Conservation (phyloP, 495 filamentous ascomycete species). For the Gamarada debralockiae region DNA sequence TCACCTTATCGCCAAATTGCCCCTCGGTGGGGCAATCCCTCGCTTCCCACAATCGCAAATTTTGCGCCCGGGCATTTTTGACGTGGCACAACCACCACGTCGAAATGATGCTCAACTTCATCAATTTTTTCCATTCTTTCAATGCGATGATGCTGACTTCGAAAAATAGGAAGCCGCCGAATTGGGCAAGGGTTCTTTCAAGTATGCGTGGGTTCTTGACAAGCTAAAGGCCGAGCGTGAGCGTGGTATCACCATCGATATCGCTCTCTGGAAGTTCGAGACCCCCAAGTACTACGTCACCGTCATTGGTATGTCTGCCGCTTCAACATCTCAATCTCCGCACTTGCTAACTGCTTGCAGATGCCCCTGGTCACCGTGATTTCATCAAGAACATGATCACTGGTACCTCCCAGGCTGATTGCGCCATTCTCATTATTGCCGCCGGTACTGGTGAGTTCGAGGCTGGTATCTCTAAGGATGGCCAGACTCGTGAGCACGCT, state of each 20-base stretch:
- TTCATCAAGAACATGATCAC: conserved; percentile 99
- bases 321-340: conserved; percentile 13
- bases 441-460: conserved; percentile 99
- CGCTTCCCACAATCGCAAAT: conserved; percentile 19
- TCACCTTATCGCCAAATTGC: conserved; percentile 24
- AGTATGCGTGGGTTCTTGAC: conserved; percentile 99
- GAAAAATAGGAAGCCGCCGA: conserved; percentile 88
- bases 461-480: conserved; percentile 99
- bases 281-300: conserved; percentile 98
- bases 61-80: conserved; percentile 20
- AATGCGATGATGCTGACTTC: conserved; percentile 1
- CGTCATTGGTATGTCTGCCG: conserved; percentile 76
- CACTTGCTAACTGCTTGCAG: conserved; percentile 36
- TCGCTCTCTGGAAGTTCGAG: conserved; percentile 99
- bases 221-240: conserved; percentile 99
- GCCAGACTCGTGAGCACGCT: conserved; percentile 99
- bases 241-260: conserved; percentile 99
- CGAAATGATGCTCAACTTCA: conserved; percentile 12
- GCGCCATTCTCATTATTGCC: conserved; percentile 99
- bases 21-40: conserved; percentile 24
- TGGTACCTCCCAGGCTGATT: conserved; percentile 99
- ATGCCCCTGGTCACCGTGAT: conserved; percentile 99
- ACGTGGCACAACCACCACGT: conserved; percentile 12
- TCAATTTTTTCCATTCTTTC: background rate
- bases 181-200: conserved; percentile 99